Conservation (phyloP, 805 yeast genomes). For the Torulaspora indica region DNA sequence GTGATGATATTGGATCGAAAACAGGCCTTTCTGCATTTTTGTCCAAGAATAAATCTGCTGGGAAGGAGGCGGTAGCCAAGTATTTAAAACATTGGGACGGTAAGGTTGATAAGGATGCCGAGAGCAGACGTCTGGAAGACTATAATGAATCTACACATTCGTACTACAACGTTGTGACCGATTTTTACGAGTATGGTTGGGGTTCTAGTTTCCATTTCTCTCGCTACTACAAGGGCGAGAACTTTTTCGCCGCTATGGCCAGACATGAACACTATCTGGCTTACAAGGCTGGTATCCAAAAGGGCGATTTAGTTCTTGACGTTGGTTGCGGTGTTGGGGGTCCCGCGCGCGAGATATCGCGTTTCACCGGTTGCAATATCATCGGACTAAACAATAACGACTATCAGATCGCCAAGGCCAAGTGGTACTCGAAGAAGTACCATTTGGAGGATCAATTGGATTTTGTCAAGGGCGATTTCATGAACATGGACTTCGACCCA, state of each 20-base stretch:
- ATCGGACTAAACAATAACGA: conserved; percentile 96
- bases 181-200: conserved; percentile 99
- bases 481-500: conserved; percentile 96
- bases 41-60: conserved; percentile 72
- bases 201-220: conserved; percentile 98
- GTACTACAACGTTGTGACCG: conserved; percentile 94
- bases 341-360: conserved; percentile 92
- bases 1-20: conserved; percentile 57
- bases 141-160: conserved; percentile 90
- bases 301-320: conserved; percentile 83
- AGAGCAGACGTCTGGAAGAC: conserved; percentile 69
- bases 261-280: conserved; percentile 97
- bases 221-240: conserved; percentile 88
- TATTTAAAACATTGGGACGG: conserved; percentile 98
- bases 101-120: conserved; percentile 67
- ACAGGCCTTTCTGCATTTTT: conserved; percentile 75
- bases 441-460: conserved; percentile 68
- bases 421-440: conserved; percentile 63
- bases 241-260: conserved; percentile 90
- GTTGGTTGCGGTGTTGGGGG: conserved; percentile 99
- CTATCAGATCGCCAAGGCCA: conserved; percentile 91
- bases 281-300: conserved; percentile 70
- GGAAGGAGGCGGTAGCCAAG: conserved; percentile 77
- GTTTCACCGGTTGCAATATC: conserved; percentile 82
- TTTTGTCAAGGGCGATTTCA: conserved; percentile 95